Evolutionary conservation across 2,329 filamentous ascomycete species (phyloP), one percentile per base, ranked within the genome.

Genomic region (Paecilomyces dactylethromorphus): DNA sequence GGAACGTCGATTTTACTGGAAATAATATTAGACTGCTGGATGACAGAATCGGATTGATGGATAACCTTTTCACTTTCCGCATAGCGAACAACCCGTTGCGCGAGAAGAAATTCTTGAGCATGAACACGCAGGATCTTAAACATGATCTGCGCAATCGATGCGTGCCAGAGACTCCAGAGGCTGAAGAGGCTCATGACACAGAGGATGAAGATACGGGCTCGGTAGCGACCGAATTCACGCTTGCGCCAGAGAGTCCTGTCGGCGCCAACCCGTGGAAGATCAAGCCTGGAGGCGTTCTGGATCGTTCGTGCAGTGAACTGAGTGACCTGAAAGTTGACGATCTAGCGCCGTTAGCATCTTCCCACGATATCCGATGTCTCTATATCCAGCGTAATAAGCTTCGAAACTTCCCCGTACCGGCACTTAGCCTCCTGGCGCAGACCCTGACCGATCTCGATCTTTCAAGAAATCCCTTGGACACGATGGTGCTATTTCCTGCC

Each of bases 31-130:
- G 85, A 1, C 79, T 84, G 12, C 73, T 99, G 7, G 90, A 94
- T 31, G 82, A 90, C 0, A 87, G 86, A 63, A 84, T 97, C 59
- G 89, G 88, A 4, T 78, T 84, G 26, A 96, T 97, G 91, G 85
- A 91, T 5, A 86, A 77, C 52, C 77, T 99, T 10, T 82, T 86
- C 21, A 87, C 87, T 69, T 82, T 97, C 50, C 86, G 87, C 3
- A 79, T 99, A 32, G 87, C 87, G 51, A 92, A 91, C n/a, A 99
- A 99, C 67, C 94, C 94, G 0, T 78, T 99, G 13, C 83, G 90
- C 13, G 92, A 97, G 70, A 92, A 89, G 70, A 96, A 92, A 70
- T 91, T 94, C 65, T 79, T 92, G 13, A 88, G 85, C 0, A 90
- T 95, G 76, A 83, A 83, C 22, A 92, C 90, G 0, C 89, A 91